These are phyloP conservation scores for Mycosphaerella sp. DNA, from an alignment of 2,329 filamentous ascomycete species.

Conservation along the genomic window DNA sequence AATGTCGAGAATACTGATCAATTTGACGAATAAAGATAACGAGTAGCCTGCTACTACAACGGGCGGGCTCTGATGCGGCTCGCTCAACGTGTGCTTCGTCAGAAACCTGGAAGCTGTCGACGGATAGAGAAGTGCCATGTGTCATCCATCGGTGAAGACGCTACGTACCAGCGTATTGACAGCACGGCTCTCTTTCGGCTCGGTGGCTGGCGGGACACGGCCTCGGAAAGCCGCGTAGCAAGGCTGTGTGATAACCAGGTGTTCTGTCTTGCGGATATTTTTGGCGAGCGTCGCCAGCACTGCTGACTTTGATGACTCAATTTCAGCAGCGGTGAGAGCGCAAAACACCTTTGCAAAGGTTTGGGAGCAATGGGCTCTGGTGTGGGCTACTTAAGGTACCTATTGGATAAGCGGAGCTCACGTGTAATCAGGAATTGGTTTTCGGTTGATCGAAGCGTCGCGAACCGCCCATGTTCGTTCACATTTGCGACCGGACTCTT, in stretches of 20 bases:
- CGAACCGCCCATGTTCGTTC: slow-evolving; percentile 3
- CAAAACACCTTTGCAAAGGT: not conserved
- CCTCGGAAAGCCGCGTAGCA: slow-evolving; percentile 6
- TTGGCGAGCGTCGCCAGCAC: slow-evolving; percentile 5
- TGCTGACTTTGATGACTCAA: slow-evolving; percentile 4
- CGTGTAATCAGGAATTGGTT: not conserved
- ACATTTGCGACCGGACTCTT: not conserved
- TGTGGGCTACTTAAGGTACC: too few relatives aligned
- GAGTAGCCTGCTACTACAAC: not conserved
- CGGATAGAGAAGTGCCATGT: slow-evolving; percentile 14
- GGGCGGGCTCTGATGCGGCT: slow-evolving; percentile 3
- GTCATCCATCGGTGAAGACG: slow-evolving; percentile 4
- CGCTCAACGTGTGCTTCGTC: slow-evolving; percentile 11
- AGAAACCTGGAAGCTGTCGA: slow-evolving; percentile 1
- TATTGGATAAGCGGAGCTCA: not conserved
- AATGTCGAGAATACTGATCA: not conserved
- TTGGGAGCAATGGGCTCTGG: not conserved
- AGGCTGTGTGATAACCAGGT: slow-evolving; percentile 3
- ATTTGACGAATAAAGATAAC: not conserved
- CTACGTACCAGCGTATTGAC: slow-evolving; percentile 3
- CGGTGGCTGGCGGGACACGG: slow-evolving; percentile 10
- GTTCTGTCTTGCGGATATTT: not conserved
- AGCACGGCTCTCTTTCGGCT: slow-evolving; percentile 10
- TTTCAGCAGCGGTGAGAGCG: slow-evolving; percentile 7
- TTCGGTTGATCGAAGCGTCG: not conserved